Base-by-base conservation (phyloP, 2,329 filamentous ascomycete genomes). In the Epichloe brachyelytri region DNA sequence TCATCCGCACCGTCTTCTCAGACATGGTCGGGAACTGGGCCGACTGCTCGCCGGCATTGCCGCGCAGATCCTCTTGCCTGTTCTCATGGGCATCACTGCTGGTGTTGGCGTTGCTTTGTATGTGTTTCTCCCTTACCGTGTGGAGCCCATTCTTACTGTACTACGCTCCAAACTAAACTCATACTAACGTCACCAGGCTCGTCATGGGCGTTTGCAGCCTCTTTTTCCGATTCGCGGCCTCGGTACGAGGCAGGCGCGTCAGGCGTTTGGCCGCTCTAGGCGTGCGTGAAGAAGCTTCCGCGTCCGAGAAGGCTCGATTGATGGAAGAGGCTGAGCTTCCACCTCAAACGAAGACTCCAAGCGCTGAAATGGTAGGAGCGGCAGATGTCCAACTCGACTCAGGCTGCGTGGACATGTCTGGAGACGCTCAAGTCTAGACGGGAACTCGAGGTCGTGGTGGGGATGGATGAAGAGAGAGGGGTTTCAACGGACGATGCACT, bases 101-200 rank as follows among this genome's bases (percentile, higher is more conserved):
- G 85, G 85, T 60, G 75, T 87, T 50, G 73, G 75, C 33, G 80
- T 83, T 55, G 84, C 83, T 65, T 64, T 86, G 74, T 78, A 71
- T 63, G 74, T 71, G 36, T 37, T 43, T 26, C 30, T 40, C 20
- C 8, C 26, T 8, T 10, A 10, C 8, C 11, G 26, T 11, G 26
- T 30, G 3, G 8, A 30, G 26, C 26, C 26, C 11, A 30, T 4
- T 2, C 26, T 4, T 30, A 4, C 26, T 30, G 26, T 30, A 30
- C 26, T 30, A 30, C 36, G 39, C 8, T 33, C 46, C 51, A 37
- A n/a, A 26, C 46, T 51, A 39, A n/a, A 26, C 68, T 70, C 58
- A 71, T 57, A 0, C 26, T 10, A 22, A 17, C 15, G 17, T 43
- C 26, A 14, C 43, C 50, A 78, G 75, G 40, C 62, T 87, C 45